These are phyloP conservation scores for Cenchrus americanus DNA, from an alignment of 176 grass and related monocot species.

Conservation along the genomic window DNA sequence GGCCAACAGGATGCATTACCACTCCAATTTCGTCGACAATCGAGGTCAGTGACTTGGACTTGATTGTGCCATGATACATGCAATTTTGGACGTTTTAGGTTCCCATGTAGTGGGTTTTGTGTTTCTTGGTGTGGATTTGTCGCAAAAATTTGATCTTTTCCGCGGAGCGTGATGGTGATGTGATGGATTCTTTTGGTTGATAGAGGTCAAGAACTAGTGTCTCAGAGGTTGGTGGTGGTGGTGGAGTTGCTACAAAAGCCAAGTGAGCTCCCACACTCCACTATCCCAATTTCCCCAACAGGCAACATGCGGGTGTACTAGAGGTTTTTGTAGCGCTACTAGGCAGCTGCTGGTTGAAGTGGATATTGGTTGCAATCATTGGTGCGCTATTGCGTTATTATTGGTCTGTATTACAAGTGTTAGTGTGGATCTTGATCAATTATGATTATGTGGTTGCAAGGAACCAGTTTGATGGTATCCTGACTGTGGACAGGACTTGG, in stretches of 20 bases:
- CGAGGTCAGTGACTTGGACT: slow-evolving; percentile 68
- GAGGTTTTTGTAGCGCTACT: slow-evolving; percentile 29
- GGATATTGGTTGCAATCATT: slow-evolving; percentile 14
- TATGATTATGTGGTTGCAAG: not conserved
- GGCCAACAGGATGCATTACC: slow-evolving; percentile 97
- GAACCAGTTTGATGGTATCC: not conserved
- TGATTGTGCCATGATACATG: slow-evolving; percentile 30
- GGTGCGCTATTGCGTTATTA: slow-evolving; percentile 4
- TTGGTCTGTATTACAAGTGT: slow-evolving; percentile 2
- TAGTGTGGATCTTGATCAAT: not conserved
- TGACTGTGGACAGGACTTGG: not conserved
- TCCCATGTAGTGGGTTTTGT: slow-evolving; percentile 7
- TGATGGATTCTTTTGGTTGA: slow-evolving; percentile 49
- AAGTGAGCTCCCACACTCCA: slow-evolving; percentile 38
- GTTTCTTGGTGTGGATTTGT: slow-evolving; percentile 7
- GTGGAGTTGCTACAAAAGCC: slow-evolving; percentile 35
- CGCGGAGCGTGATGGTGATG: slow-evolving; percentile 35
- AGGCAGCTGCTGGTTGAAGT: not conserved
- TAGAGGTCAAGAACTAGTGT: slow-evolving; percentile 44
- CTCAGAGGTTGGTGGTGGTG: slow-evolving; percentile 23
- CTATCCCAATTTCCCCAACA: slow-evolving; percentile 20
- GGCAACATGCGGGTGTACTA: not conserved
- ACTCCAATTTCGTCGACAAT: slow-evolving; percentile 91
- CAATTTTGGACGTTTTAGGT: slow-evolving; percentile 40
- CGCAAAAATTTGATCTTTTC: slow-evolving; percentile 15